These are phyloP conservation scores for Theobroma cacao DNA, from an alignment of 345 rosid species.

Conservation along the genomic window DNA sequence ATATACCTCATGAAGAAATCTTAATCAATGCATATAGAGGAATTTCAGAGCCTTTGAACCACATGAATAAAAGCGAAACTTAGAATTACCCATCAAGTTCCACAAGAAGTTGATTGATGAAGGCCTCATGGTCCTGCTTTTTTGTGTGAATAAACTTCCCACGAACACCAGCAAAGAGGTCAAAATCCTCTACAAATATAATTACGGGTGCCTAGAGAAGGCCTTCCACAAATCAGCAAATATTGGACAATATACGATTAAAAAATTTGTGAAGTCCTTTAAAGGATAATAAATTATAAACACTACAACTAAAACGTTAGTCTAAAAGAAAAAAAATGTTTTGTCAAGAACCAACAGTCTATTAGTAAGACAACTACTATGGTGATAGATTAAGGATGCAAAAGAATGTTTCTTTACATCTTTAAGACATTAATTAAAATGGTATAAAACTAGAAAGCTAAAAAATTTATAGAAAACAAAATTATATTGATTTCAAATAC, in stretches of 20 bases:
- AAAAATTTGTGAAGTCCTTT: background rate
- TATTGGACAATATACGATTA: background rate
- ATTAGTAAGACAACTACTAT: background rate
- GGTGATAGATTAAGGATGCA: background rate
- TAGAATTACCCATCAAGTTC: slow-evolving; percentile 90
- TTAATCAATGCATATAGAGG: slow-evolving; percentile 12
- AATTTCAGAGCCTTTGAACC: background rate
- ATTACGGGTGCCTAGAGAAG: slow-evolving; percentile 87
- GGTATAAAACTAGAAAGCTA: background rate
- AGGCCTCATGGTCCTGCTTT: slow-evolving; percentile 94
- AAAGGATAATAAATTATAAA: slow-evolving; percentile 1
- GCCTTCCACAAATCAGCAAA: slow-evolving; percentile 16
- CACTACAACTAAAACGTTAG: background rate
- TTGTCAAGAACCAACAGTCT: background rate
- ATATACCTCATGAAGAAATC: background rate
- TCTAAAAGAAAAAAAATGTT: background rate
- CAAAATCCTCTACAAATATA: slow-evolving; percentile 94
- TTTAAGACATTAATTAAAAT: background rate
- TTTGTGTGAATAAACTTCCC: slow-evolving; percentile 86
- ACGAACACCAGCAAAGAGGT: slow-evolving; percentile 96
- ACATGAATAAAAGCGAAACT: slow-evolving; percentile 14
- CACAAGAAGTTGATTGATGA: slow-evolving; percentile 95
- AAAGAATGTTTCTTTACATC: background rate
- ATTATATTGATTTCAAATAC: background rate
- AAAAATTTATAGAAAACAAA: background rate